Conservation (phyloP, 108 stramenopile genomes). For the Nitzschia sp. region DNA sequence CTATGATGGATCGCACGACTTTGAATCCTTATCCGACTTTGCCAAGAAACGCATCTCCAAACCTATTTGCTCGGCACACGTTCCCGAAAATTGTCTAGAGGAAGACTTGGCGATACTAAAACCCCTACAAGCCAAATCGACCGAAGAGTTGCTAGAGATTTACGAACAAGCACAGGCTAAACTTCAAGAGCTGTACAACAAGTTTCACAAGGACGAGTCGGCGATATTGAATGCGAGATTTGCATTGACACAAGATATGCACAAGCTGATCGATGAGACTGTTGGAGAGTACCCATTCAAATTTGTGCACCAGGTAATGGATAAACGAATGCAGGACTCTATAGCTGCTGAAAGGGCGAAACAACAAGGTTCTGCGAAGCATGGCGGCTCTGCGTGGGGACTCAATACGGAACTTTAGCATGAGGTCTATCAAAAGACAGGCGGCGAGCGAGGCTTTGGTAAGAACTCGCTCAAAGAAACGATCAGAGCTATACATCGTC, state of each 20-base stretch:
- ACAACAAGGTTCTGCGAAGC: background rate
- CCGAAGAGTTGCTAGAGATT: slow-evolving; percentile 46
- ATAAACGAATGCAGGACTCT: background rate
- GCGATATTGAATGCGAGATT: background rate
- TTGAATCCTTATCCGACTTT: slow-evolving; percentile 4
- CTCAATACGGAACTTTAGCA: no score
- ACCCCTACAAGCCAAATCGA: slow-evolving; percentile 41
- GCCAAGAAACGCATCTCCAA: slow-evolving; percentile 17
- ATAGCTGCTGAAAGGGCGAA: background rate
- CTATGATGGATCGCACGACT: slow-evolving; percentile 6
- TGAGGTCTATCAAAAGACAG: no score
- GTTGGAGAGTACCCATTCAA: background rate
- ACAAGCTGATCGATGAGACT: background rate
- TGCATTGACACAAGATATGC: background rate
- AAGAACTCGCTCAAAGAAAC: no score
- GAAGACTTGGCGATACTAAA: slow-evolving; percentile 62
- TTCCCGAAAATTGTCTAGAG: slow-evolving; percentile 55
- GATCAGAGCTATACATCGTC: no score
- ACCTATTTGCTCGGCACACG: slow-evolving; percentile 46
- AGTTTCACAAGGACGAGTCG: background rate
- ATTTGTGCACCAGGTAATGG: background rate
- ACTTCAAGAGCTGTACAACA: background rate
- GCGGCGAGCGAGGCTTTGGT: no score
- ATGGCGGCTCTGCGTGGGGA: no score
- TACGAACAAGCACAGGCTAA: background rate